Evolutionary conservation across 1,284 basidiomycete species (phyloP).

Genomic region (Ceratobasidium sp.): DNA sequence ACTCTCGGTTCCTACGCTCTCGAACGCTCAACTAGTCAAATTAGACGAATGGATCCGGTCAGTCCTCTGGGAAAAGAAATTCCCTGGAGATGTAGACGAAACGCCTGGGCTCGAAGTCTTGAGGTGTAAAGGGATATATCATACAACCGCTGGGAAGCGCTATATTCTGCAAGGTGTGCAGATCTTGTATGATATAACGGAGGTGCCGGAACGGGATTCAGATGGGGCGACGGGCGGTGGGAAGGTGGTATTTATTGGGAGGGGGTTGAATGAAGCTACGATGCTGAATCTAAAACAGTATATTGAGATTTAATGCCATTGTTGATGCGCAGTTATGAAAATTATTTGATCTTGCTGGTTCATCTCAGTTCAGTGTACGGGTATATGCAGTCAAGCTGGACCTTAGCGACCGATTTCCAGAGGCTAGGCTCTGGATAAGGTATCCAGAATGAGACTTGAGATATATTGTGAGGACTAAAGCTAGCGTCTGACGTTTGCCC

Average conservation of each 20-base stretch:
- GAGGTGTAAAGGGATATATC: conserved; percentile 84
- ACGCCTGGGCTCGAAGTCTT: conserved; percentile 62
- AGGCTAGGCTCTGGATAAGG: too few relatives aligned
- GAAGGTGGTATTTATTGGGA: conserved; percentile 89
- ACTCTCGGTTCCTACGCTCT: conserved; percentile 70
- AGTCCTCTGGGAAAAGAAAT: conserved; percentile 77
- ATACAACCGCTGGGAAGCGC: conserved; percentile 62
- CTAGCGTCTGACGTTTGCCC: too few relatives aligned
- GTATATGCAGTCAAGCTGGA: too few relatives aligned
- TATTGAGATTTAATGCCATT: conserved; percentile 1
- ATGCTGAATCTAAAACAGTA: conserved; percentile 3
- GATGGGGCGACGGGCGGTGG: conserved; percentile 58
- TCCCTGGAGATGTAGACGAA: conserved; percentile 52
- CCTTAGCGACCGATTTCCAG: too few relatives aligned
- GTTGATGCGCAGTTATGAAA: too few relatives aligned
- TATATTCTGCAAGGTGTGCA: conserved; percentile 88
- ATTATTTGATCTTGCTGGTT: too few relatives aligned
- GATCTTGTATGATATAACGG: conserved; percentile 81
- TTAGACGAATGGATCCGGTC: conserved; percentile 82
- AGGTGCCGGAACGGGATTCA: conserved; percentile 60
- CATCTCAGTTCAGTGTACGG: too few relatives aligned
- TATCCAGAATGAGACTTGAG: too few relatives aligned
- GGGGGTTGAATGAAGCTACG: conserved; percentile 63
- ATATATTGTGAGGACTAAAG: too few relatives aligned
- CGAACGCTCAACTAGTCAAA: conserved; percentile 57